These are phyloP conservation scores for Cyberlindnera suaveolens DNA, from an alignment of 805 yeast species.

Conservation along the genomic window DNA sequence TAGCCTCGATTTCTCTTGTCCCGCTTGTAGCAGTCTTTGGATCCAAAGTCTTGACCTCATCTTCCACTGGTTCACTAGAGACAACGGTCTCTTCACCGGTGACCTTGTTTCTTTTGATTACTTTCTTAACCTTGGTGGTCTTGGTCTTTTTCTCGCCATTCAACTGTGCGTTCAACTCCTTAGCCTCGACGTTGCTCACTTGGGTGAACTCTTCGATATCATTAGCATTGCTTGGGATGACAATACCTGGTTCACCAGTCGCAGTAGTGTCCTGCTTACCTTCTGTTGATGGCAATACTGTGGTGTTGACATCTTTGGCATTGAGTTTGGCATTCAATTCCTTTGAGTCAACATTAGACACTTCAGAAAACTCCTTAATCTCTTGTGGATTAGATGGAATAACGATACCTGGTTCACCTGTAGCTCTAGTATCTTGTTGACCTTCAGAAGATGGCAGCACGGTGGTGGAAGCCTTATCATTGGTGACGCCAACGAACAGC, in stretches of 20 bases:
- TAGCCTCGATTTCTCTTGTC: slow-evolving; percentile 1
- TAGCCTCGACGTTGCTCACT: slow-evolving; percentile 49
- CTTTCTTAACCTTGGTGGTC: slow-evolving; percentile 31
- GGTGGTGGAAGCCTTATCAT: slow-evolving; percentile 26
- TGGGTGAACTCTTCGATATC: slow-evolving; percentile 62
- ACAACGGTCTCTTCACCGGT: slow-evolving; percentile 36
- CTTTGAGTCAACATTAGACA: slow-evolving; percentile 43
- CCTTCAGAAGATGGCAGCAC: slow-evolving; percentile 39
- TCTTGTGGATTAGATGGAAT: slow-evolving; percentile 51
- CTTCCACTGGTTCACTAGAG: slow-evolving; percentile 24
- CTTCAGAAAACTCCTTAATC: slow-evolving; percentile 50
- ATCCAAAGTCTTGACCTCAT: slow-evolving; percentile 15
- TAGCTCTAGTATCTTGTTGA: slow-evolving; percentile 26
- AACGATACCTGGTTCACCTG: slow-evolving; percentile 72
- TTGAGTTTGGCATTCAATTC: slow-evolving; percentile 33
- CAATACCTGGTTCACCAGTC: slow-evolving; percentile 64
- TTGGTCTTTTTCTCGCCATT: slow-evolving; percentile 22
- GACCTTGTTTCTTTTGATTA: slow-evolving; percentile 31
- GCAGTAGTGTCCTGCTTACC: slow-evolving; percentile 38
- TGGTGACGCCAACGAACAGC: slow-evolving; percentile 20
- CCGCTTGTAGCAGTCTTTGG: slow-evolving; percentile 11
- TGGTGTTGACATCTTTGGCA: slow-evolving; percentile 22
- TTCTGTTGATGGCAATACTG: slow-evolving; percentile 42
- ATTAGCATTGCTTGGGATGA: slow-evolving; percentile 54
- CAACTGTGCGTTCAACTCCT: slow-evolving; percentile 46